Base-by-base conservation (phyloP, 495 filamentous ascomycete genomes). In the Penicillium robsamsonii region DNA sequence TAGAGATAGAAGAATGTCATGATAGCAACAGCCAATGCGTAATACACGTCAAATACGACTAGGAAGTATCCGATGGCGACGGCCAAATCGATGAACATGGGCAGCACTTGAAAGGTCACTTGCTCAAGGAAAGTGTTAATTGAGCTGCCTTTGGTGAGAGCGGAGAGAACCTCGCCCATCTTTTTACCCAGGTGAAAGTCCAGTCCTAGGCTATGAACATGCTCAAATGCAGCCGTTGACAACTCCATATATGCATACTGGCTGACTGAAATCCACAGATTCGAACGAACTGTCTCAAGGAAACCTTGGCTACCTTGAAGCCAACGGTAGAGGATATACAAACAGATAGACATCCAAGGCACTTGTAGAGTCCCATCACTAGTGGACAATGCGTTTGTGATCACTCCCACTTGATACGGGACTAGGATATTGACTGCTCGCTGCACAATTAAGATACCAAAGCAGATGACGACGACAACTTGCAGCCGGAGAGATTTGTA, bases 141-240 rank as follows among this genome's bases (percentile, higher is more conserved):
- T 1, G 89, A 84, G 48, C 79, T 86, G 50, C 89, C 90, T 61
- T 95, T 94, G 70, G 86, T 92, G 43, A 96, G 73, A 0, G 90
- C 91, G 15, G 87, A 91, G 27, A 92, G 73, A 8, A 94, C 87
- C 67, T 95, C 91, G 37, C 91, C 91, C 3, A 87, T 93, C 61
- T 87, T 85, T 70, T 95, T 96, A 54, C 86, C 84, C 6, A 92
- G 80, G 70, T 96, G 91, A 61, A 93, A 96, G 61, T 95, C 91
- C 57, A 94, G 74, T 65, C 87, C 90, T 12, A 96, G 80, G 41
- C 80, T 82, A 67, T 93, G 90, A 18, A 94, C 89, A 66, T 96
- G 91, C 66, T 92, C 88, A 59, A 96, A 94, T 5, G 88, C 83
- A n/a, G 91, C 87, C 1, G 86, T 88, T 0, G 88, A 91, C 15